These are phyloP conservation scores for Sutorius eximius DNA, from an alignment of 1,284 basidiomycete species.

Conservation along the genomic window DNA sequence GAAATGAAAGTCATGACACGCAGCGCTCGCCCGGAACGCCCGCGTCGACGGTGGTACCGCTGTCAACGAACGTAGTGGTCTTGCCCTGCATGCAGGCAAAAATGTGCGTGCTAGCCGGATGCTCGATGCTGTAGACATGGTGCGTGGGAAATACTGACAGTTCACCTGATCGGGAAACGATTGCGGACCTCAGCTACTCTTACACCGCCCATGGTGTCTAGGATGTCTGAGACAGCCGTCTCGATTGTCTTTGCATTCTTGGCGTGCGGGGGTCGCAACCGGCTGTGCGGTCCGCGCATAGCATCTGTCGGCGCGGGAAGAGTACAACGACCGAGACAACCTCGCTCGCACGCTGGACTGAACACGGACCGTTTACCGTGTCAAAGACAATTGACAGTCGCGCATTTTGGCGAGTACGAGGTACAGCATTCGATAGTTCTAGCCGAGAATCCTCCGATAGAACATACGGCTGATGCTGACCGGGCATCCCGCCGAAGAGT, in stretches of 20 bases:
- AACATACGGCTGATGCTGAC: not conserved
- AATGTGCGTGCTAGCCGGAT: conserved; percentile 9
- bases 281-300: not conserved
- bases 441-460: not conserved
- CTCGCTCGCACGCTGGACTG: not conserved
- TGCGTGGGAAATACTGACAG: conserved; percentile 13
- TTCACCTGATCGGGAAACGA: not conserved
- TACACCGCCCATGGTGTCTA: not conserved
- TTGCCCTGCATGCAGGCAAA: not conserved
- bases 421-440: not conserved
- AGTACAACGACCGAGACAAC: not conserved
- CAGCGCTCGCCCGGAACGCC: conserved; percentile 25
- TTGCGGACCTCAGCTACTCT: too few relatives aligned
- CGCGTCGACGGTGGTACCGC: conserved; percentile 7
- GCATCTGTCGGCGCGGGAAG: not conserved
- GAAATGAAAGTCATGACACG: conserved; percentile 68
- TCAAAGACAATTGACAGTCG: not conserved
- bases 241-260: conserved; percentile 1
- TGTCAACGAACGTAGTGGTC: conserved; percentile 4
- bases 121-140: conserved; percentile 14
- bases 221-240: not conserved
- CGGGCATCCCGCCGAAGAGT: not conserved
- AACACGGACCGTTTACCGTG: not conserved
- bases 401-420: not conserved
- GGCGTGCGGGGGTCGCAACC: conserved; percentile 10